Evolutionary conservation across 2,329 filamentous ascomycete species (phyloP).

Genomic region (Colletotrichum chlorophyti): DNA sequence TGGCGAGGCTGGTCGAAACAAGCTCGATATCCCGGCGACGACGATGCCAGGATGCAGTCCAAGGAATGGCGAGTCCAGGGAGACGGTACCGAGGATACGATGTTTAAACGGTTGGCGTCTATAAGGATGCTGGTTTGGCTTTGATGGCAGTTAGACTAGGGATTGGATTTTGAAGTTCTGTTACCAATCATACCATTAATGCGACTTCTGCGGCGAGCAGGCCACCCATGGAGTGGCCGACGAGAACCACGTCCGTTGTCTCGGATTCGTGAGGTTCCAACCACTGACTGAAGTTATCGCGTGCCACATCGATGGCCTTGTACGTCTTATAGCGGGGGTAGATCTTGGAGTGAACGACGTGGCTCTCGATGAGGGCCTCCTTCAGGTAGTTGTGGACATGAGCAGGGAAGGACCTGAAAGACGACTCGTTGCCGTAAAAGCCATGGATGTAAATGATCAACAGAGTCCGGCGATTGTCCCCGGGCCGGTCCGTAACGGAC

Average conservation of each 20-base stretch:
- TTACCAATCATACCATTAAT: conserved; percentile 57
- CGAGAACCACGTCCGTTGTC: conserved; percentile 78
- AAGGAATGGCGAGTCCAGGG: conserved; percentile 85
- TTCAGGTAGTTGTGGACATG: conserved; percentile 82
- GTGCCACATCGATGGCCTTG: conserved; percentile 73
- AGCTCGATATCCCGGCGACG: conserved; percentile 78
- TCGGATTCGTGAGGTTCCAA: conserved; percentile 76
- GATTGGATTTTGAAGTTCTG: neutral
- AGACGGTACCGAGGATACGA: conserved; percentile 79
- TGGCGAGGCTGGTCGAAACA: conserved; percentile 64
- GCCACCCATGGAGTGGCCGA: conserved; percentile 92
- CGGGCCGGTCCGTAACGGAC: conserved; percentile 30
- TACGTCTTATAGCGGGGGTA: conserved; percentile 83
- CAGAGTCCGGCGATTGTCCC: conserved; percentile 58
- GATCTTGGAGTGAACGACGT: conserved; percentile 85
- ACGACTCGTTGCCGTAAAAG: conserved; percentile 87
- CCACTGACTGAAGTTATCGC: conserved; percentile 86
- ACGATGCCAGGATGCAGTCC: conserved; percentile 90
- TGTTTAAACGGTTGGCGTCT: conserved; percentile 64
- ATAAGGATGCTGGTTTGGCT: conserved; percentile 44
- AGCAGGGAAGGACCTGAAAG: conserved; percentile 86
- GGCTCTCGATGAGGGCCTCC: conserved; percentile 70
- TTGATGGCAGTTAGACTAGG: conserved; percentile 6
- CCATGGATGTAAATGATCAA: conserved; percentile 88
- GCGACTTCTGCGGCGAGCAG: conserved; percentile 81